A percentile compares a stretch with the other conserved stretches of the same genome.
Evolutionary conservation across 164 flowering plant genomes (phyloP).

Genomic region (Vitis rupestris): DNA sequence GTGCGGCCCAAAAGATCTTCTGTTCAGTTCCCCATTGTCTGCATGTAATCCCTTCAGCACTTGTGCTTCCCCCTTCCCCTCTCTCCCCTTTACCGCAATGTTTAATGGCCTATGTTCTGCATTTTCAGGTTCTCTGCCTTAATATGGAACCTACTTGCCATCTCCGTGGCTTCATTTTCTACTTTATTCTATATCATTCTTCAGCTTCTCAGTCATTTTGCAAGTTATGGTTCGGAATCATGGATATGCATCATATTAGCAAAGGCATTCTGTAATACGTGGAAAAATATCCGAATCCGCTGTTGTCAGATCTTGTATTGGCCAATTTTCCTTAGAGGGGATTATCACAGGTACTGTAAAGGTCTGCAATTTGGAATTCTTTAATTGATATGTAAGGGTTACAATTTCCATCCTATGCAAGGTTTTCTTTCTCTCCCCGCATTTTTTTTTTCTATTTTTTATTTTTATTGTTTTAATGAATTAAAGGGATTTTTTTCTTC

Average conservation of each 20-base stretch:
- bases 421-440: background rate
- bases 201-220: conserved; percentile 43
- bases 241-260: conserved; percentile 23
- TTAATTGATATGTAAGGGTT: background rate
- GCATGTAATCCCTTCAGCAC: conserved; percentile 29
- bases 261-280: conserved; percentile 42
- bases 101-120: conserved; percentile 18
- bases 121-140: conserved; percentile 50
- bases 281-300: conserved; percentile 53
- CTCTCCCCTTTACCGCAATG: background rate
- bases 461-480: background rate
- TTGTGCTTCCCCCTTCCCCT: background rate
- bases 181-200: conserved; percentile 60
- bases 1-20: conserved; percentile 19
- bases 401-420: background rate
- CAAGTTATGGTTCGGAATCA: conserved; percentile 32
- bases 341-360: conserved; percentile 51
- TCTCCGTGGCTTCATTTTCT: conserved; percentile 49
- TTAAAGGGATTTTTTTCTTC: too few relatives aligned
- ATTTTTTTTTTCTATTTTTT: too few relatives aligned
- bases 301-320: conserved; percentile 81
- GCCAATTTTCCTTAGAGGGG: conserved; percentile 65
- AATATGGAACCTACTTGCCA: conserved; percentile 41
- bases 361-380: background rate
- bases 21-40: conserved; percentile 10